phyloP scores from a whole-genome alignment of 768 basidiomycete species.

The Neoboletus brunneissimus region DNA sequence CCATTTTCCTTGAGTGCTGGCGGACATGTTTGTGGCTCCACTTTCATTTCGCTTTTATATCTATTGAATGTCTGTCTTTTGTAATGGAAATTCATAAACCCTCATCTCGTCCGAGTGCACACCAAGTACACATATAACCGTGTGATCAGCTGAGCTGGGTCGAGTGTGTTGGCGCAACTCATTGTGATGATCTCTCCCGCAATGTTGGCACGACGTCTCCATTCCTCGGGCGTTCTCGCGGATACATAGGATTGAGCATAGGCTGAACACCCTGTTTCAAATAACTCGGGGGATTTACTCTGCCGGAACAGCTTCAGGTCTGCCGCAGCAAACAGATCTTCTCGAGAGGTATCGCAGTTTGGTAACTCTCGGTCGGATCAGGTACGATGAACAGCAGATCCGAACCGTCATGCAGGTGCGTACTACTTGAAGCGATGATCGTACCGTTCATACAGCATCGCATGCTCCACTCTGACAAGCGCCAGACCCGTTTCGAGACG shows the following conservation, averaged over 20 bases:
- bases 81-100: not conserved
- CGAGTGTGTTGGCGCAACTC: no score
- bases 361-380: conserved; percentile 44
- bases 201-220: not conserved
- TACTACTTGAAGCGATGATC: not conserved
- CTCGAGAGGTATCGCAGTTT: conserved; percentile 34
- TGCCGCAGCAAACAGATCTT: not conserved
- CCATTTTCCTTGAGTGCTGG: not conserved
- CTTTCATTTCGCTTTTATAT: not conserved
- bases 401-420: conserved; percentile 44
- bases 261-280: no score
- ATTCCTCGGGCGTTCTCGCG: not conserved
- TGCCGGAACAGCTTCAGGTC: not conserved
- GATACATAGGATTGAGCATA: no score
- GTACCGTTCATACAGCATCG: not conserved
- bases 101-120: not conserved
- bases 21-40: not conserved
- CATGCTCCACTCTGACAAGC: not conserved
- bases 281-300: not conserved
- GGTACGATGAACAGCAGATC: conserved; percentile 53
- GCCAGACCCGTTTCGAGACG: not conserved
- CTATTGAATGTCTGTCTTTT: conserved; percentile 27
- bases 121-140: no score
- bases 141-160: no score
- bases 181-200: not conserved